Conservation (phyloP, 805 yeast species). For the Scheffersomyces lignosus region DNA sequence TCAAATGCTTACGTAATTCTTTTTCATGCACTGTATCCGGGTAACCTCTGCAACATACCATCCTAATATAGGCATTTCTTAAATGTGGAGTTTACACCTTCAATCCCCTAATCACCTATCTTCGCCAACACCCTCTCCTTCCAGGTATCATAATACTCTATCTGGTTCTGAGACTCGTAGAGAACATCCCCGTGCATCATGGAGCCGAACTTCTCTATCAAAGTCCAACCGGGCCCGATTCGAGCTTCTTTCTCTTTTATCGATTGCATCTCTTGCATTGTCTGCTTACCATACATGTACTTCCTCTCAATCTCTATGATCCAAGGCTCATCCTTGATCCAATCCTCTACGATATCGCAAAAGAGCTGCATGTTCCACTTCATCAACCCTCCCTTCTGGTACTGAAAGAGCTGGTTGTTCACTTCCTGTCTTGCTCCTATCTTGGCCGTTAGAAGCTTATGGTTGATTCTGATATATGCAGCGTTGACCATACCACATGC, state of each 20-base stretch:
- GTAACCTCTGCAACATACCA: no score
- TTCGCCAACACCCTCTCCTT: conserved; percentile 9
- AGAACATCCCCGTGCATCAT: conserved; percentile 34
- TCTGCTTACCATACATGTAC: conserved; percentile 35
- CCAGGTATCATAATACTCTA: conserved; percentile 34
- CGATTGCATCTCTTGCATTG: conserved; percentile 16
- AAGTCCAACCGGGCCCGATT: conserved; percentile 32
- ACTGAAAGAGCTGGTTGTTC: conserved; percentile 49
- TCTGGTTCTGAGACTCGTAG: conserved; percentile 30
- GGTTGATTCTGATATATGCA: conserved; percentile 56
- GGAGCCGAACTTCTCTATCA: conserved; percentile 30
- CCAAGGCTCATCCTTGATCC: conserved; percentile 64
- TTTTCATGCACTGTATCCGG: no score
- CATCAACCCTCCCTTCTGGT: conserved; percentile 55
- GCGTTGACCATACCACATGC: conserved; percentile 66
- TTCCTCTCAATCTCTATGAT: conserved; percentile 51
- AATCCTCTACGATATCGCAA: conserved; percentile 51
- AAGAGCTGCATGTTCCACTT: conserved; percentile 52
- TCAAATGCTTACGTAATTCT: no score
- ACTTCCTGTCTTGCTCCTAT: conserved; percentile 51
- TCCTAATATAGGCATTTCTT: no score
- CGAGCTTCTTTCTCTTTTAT: conserved; percentile 28
- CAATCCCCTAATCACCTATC: conserved; percentile 6
- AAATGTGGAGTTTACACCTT: no score
- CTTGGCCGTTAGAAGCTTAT: conserved; percentile 42